phyloP scores from a whole-genome alignment of 2,329 filamentous ascomycete genomes.

The Xenoacremonium recifei region DNA sequence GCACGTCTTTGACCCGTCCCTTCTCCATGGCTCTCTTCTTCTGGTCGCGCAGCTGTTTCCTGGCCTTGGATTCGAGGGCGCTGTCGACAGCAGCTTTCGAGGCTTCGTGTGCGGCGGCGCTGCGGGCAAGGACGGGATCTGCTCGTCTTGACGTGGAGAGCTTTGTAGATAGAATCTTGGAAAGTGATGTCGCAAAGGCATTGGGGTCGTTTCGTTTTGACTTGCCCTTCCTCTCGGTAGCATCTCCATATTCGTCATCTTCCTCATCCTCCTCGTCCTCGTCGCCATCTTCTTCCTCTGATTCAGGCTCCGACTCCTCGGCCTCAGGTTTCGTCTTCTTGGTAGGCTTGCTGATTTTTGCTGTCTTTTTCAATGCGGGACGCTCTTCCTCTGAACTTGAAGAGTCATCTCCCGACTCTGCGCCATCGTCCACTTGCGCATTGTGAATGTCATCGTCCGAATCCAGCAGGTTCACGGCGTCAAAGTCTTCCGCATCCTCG shows the following conservation, averaged over 20 bases:
- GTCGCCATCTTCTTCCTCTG: conserved; percentile 39
- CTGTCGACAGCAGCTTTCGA: conserved; percentile 71
- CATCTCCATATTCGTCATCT: conserved; percentile 33
- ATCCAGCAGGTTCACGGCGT: conserved; percentile 53
- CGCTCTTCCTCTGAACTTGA: conserved; percentile 38
- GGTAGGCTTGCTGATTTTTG: conserved; percentile 29
- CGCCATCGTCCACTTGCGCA: conserved; percentile 49
- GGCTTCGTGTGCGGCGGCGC: conserved; percentile 69
- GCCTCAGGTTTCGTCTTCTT: conserved; percentile 20
- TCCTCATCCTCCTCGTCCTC: conserved; percentile 37
- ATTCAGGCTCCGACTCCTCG: conserved; percentile 22
- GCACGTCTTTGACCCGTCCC: conserved; percentile 83
- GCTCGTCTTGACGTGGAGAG: conserved; percentile 76
- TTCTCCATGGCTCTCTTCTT: conserved; percentile 78
- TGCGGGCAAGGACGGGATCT: conserved; percentile 90
- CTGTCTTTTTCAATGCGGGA: conserved; percentile 26
- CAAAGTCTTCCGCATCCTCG: conserved; percentile 43
- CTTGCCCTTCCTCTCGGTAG: conserved; percentile 43
- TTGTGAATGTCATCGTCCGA: conserved; percentile 59
- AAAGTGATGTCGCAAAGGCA: conserved; percentile 89
- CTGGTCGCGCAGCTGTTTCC: conserved; percentile 75
- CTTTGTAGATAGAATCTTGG: conserved; percentile 89
- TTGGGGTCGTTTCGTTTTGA: conserved; percentile 89
- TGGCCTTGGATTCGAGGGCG: conserved; percentile 79
- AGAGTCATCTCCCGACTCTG: conserved; percentile 34